These are phyloP conservation scores for Akanthomyces lecanii DNA, from an alignment of 2,329 filamentous ascomycete species.

Conservation along the genomic window DNA sequence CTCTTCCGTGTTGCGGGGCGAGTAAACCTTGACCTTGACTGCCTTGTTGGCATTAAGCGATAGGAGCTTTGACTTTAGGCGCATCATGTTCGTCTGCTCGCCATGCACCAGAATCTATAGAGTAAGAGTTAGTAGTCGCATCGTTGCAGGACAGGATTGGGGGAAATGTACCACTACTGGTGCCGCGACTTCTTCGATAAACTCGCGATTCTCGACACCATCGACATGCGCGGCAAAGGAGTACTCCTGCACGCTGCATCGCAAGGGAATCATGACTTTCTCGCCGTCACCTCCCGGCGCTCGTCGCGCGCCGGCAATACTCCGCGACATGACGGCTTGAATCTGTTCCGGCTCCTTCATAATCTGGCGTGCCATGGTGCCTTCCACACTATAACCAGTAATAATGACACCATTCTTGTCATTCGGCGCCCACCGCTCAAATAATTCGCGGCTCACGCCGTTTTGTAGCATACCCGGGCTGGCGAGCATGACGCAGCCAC, in stretches of 20 bases:
- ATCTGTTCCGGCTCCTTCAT: slow-evolving; percentile 94
- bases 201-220: slow-evolving; percentile 90
- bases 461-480: slow-evolving; percentile 98
- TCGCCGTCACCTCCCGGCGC: slow-evolving; percentile 67
- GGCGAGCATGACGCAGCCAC: slow-evolving; percentile 93
- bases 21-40: slow-evolving; percentile 85
- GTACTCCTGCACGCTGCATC: slow-evolving; percentile 90
- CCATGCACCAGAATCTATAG: slow-evolving; percentile 83
- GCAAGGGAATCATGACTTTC: slow-evolving; percentile 83
- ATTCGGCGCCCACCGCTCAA: slow-evolving; percentile 94
- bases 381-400: slow-evolving; percentile 96
- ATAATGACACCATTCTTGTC: slow-evolving; percentile 98
- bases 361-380: slow-evolving; percentile 95
- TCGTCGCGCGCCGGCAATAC: slow-evolving; percentile 58
- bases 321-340: slow-evolving; percentile 83
- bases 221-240: slow-evolving; percentile 97
- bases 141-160: neutral
- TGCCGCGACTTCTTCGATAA: slow-evolving; percentile 89
- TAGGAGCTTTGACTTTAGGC: slow-evolving; percentile 88
- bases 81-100: slow-evolving; percentile 97
- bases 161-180: slow-evolving; percentile 78
- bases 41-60: slow-evolving; percentile 83
- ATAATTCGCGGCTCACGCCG: slow-evolving; percentile 84
- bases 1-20: slow-evolving; percentile 91
- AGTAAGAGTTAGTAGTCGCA: slow-evolving; percentile 15